Base-by-base conservation (phyloP, 306 rosid genomes). In the Lathyrus sativus region DNA sequence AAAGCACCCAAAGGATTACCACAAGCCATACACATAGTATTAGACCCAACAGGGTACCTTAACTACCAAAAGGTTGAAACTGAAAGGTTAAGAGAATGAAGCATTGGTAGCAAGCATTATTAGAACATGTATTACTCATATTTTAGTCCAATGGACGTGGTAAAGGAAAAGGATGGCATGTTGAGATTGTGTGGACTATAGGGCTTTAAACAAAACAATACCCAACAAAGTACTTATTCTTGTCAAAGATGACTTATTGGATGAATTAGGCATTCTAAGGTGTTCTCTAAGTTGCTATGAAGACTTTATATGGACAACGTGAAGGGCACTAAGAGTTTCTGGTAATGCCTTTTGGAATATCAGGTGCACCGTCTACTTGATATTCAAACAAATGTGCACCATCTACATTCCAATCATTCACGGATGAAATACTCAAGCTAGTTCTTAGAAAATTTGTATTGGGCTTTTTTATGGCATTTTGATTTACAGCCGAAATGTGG, bases 31-130 rank as follows among this genome's bases (percentile, higher is more conserved):
- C 62, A 39, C 18, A n/a, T 28, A 28, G n/a, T 55, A 55, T 55
- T 28, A 55, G 61, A 55, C 37, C 61, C 17, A 11, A 54, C 10
- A 28, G 62, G 62, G 62, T 56, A 28, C 57, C 28, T 11, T 50
- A 50, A 50, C 57, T 17, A 50, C 57, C 28, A 18, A 17, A 49
- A 50, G 22, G 7, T 17, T 46, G 3, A 46, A 14, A 46, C 53
- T 46, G 53, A 46, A 46, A n/a, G 51, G 24, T 11, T 17, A 18
- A 49, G 56, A 7, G 28, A 45, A 45, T 49, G 5, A 18, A 8
- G 55, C 11, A 8, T 15, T 49, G 28, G 26, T 18, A 10, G 56
- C 26, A 17, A 18, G 28, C 56, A 49, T 49, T n/a, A n/a, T 45
- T 50, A 50, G 29, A 18, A 15, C 57, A 3, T 50, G 29, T 19